Base-by-base conservation (phyloP, 2,329 filamentous ascomycete species). In the Metarhizium anisopliae region DNA sequence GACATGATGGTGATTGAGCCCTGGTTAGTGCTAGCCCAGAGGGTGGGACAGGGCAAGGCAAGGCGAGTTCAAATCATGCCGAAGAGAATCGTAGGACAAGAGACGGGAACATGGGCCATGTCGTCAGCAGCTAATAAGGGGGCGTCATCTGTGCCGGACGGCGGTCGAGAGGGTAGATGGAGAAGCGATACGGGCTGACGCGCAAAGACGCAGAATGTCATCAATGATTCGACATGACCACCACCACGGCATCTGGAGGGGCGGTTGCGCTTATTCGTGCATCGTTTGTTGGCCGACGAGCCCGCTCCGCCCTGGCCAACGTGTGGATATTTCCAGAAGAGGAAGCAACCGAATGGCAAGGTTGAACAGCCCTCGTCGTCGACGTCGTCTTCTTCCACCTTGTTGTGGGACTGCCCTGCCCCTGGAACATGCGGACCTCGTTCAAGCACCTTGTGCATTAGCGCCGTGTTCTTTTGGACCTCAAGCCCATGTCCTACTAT, bases 211-310 rank as follows among this genome's bases (percentile, higher is more conserved):
- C 8, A 11, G 3, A 40, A 40, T 40, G 38, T 16, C 38, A 11
- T n/a, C n/a, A n/a, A n/a, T n/a, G n/a, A n/a, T 40, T 40, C 10
- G 14, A 40, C 38, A 40, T 40, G 7, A 40, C 13, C 38, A 40
- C 38, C 10, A 11, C 13, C 35, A 36, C 38, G 14, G 38, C 11
- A 16, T 40, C 38, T 13, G 38, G 38, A 47, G 51, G 30, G 40
- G 51, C 51, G 51, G 51, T 47, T 53, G 51, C 51, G 51, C 51
- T 53, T 53, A 53, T 47, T 47, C 7, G 51, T 53, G 51, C 38
- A 13, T 47, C n/a, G 6, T 52, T 36, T 30, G 42, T 47, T 43
- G 42, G 25, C 25, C 25, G n/a, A 14, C 36, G 16, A 11, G 8
- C 47, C 20, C 25, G 36, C 20, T 29, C 14, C n/a, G n/a, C 47